phyloP scores from a whole-genome alignment of 805 yeast genomes.

The Candida alai region DNA sequence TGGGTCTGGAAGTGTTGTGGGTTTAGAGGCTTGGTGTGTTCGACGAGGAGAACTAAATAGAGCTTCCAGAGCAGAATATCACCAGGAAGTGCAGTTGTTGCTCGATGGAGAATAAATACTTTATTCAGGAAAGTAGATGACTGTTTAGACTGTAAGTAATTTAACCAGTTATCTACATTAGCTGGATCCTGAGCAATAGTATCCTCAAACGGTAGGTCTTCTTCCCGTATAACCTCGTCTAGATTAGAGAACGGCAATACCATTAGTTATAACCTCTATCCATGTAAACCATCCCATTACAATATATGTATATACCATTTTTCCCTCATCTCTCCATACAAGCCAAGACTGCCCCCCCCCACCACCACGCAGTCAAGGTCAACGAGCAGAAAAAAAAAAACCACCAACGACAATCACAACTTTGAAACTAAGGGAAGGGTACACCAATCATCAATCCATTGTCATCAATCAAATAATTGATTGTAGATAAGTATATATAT shows the following conservation, averaged over 20 bases:
- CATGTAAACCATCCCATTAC: too few species aligned
- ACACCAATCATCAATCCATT: too few species aligned
- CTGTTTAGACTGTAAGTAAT: slow-evolving; percentile 37
- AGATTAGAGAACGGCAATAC: slow-evolving; percentile 9
- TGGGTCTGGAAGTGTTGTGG: slow-evolving; percentile 25
- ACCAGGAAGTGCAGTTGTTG: slow-evolving; percentile 39
- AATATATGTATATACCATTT: too few species aligned
- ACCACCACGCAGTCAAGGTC: not conserved
- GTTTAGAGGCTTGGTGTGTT: slow-evolving; percentile 19
- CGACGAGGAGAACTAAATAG: slow-evolving; percentile 42
- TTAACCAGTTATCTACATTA: slow-evolving; percentile 41
- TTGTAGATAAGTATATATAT: too few species aligned
- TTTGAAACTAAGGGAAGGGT: too few species aligned
- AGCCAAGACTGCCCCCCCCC: not conserved
- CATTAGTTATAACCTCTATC: not conserved
- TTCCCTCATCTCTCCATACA: too few species aligned
- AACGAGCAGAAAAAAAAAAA: too few species aligned
- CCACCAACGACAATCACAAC: too few species aligned
- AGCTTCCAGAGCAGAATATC: slow-evolving; percentile 54
- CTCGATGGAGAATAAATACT: slow-evolving; percentile 51
- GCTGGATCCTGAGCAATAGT: slow-evolving; percentile 29
- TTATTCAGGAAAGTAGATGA: slow-evolving; percentile 24
- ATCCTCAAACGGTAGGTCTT: slow-evolving; percentile 35
- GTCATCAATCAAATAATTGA: too few species aligned
- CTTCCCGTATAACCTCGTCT: slow-evolving; percentile 14